Evolutionary conservation across 805 yeast species (phyloP), one percentile per base, ranked within the genome.

Genomic region (Lipomyces starkeyi): DNA sequence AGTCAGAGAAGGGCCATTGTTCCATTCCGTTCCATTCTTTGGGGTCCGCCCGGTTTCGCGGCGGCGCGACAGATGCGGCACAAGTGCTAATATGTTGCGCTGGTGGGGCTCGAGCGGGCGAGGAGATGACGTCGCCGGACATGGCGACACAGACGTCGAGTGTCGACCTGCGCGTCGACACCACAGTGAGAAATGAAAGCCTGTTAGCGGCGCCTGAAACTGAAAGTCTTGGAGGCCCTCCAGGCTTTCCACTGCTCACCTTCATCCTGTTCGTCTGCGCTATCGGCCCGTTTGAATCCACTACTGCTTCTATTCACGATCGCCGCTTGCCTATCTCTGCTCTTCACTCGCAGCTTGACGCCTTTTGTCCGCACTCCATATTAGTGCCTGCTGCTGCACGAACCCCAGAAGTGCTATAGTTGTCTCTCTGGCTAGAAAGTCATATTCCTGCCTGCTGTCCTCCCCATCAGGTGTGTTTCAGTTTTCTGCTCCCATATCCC

Each of bases 151-250:
- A 55, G 7, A 59, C 25, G 40, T 14, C 17, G 62, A 49, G n/a
- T 43, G 9, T 43, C 49, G 49, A 43, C 49, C n/a, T n/a, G 14
- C 37, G 62, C 63, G 59, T 59, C 29, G 35, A 53, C 27, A n/a
- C 56, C 37, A 55, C 14, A 22, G n/a, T 9, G 22, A 54, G 57
- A 54, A 54, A 32, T n/a, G 32, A 14, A 25, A 32, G 57, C 25
- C 11, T 54, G 43, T 11, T 37, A 37, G 43, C 43, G 43, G n/a
- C 43, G 17, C 40, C 17, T 5, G 40, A 11, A 35, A 35, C 5
- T 35, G 40, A 35, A 35, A 14, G 40, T 17, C 5, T 27, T 27
- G 32, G 43, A 0, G 17, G 13, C 11, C 62, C 25, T 53, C 55
- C 20, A 17, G 56, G 58, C 52, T 47, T 53, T 17, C 5, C 47